Base-by-base conservation (phyloP, 2,329 filamentous ascomycete genomes). In the Fusarium brachygibbosum region DNA sequence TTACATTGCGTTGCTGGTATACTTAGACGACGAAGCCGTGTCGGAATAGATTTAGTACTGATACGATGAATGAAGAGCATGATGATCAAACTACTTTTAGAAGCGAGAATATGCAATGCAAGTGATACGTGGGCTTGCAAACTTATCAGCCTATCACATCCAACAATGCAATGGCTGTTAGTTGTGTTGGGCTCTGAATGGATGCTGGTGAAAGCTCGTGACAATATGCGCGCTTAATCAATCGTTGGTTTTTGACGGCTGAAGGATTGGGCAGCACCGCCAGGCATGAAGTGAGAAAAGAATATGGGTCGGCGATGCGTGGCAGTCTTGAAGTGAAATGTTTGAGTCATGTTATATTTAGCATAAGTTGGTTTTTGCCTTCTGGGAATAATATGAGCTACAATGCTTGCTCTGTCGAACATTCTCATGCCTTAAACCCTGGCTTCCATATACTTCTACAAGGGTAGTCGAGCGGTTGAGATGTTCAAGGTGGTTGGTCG, bases 251-350 rank as follows among this genome's bases (percentile, higher is more conserved):
- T 40, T 23, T 52, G 11, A 51, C 48, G 46, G 50, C 38, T 51
- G 44, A 60, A 49, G 34, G 35, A 55, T 70, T 70, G 68, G 68
- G 68, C 67, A 70, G 63, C 67, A 68, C 67, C 68, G 67, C 68
- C 51, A 55, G 57, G 41, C 25, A 56, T 41, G 42, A 28, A 19
- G 48, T 53, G 49, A 66, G 55, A 42, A 34, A 48, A 56, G 55
- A 41, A 48, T 56, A 67, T 51, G 50, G 66, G 49, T 25, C 41
- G 53, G 34, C 25, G 28, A 48, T 70, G 58, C 62, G 62, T 70
- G 66, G 66, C 66, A 66, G 37, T 31, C 40, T 40, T 63, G 23
- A 54, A 37, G 45, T 41, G 37, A 55, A 23, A 44, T 44, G 28
- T 34, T 66, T 32, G 61, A 66, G 54, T 66, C 61, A 66, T 55